A percentile compares a stretch with the other conserved stretches of the same genome.
These are phyloP conservation scores for Gymnopilus dilepis DNA, from an alignment of 768 basidiomycete species.

Conservation along the genomic window DNA sequence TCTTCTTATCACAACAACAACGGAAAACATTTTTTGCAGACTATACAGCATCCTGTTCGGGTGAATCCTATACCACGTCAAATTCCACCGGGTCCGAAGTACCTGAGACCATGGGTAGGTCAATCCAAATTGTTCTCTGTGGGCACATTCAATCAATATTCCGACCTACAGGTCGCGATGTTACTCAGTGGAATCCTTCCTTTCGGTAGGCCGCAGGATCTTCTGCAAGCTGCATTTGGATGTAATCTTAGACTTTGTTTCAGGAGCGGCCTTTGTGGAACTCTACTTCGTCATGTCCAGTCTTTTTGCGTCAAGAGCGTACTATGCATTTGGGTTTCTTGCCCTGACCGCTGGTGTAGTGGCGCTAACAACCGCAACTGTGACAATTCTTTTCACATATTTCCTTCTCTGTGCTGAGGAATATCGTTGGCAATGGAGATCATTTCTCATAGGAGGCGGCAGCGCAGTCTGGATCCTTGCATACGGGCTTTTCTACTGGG, in stretches of 20 bases:
- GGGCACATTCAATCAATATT: background rate
- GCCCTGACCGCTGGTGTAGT: conserved; percentile 87
- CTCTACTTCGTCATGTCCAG: conserved; percentile 91
- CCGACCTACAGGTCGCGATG: conserved; percentile 57
- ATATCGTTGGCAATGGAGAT: conserved; percentile 98
- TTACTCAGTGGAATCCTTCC: conserved; percentile 91
- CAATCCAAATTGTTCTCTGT: background rate
- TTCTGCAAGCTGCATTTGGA: background rate
- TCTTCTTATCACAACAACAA: background rate
- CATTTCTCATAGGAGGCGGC: conserved; percentile 91
- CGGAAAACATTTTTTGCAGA: conserved; percentile 43
- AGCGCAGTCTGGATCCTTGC: conserved; percentile 90
- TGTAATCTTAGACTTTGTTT: background rate
- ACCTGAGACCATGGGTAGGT: conserved; percentile 80
- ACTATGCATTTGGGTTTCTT: conserved; percentile 96
- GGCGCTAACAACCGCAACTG: conserved; percentile 86
- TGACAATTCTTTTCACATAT: conserved; percentile 88
- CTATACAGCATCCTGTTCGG: conserved; percentile 80
- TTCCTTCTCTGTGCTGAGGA: conserved; percentile 95
- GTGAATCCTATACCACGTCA: conserved; percentile 96
- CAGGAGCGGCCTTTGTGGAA: conserved; percentile 94
- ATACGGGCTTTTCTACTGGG: conserved; percentile 92
- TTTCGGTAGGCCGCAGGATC: conserved; percentile 60
- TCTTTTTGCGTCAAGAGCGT: conserved; percentile 89
- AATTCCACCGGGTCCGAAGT: conserved; percentile 87